phyloP scores from a whole-genome alignment of 805 yeast species.

The Hanseniaspora hatyaiensis region DNA sequence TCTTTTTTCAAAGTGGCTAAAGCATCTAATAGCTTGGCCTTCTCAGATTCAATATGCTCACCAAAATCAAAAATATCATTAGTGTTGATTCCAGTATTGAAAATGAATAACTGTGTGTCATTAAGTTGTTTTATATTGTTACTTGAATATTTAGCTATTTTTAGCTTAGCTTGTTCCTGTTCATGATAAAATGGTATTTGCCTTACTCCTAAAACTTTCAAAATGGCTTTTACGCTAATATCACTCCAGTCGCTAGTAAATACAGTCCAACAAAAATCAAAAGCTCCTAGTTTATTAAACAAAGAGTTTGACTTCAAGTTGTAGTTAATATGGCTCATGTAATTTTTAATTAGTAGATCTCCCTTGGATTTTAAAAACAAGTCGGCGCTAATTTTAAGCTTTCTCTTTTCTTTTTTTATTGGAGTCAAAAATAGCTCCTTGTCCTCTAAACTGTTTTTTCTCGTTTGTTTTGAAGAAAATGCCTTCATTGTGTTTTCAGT shows the following conservation, averaged over 20 bases:
- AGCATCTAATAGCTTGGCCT: conserved; percentile 28
- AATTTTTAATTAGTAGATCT: background rate
- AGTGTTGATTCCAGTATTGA: conserved; percentile 32
- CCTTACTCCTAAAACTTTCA: conserved; percentile 16
- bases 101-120: conserved; percentile 29
- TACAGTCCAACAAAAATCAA: conserved; percentile 5
- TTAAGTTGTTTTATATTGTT: conserved; percentile 21
- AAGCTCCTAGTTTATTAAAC: background rate
- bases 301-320: background rate
- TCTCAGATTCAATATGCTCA: conserved; percentile 24
- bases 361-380: background rate
- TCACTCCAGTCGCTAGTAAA: conserved; percentile 5
- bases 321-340: conserved; percentile 9
- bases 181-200: conserved; percentile 23
- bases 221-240: background rate
- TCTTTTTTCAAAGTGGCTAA: conserved; percentile 29
- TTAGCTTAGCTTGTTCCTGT: conserved; percentile 2
- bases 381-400: background rate
- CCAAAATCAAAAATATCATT: conserved; percentile 25
- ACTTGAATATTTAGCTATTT: conserved; percentile 2
- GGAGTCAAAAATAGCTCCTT: conserved; percentile 7
- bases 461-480: background rate
- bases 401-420: conserved; percentile 9
- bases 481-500: background rate
- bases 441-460: background rate